Evolutionary conservation across 345 rosid genomes (phyloP).

Genomic region (Tarenaya hassleriana): DNA sequence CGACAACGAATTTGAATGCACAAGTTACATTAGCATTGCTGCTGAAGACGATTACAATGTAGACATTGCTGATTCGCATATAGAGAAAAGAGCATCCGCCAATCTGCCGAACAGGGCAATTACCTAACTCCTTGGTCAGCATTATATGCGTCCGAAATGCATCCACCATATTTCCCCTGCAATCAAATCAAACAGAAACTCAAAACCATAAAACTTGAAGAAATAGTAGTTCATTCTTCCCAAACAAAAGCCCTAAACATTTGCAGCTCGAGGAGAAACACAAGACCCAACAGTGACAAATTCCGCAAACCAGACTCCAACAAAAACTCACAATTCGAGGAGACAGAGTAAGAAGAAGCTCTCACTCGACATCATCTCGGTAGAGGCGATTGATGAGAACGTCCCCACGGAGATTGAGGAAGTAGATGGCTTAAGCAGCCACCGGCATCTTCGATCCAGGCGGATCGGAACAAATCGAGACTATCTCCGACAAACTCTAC

Average conservation of each 20-base stretch:
- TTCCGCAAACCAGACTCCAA: neutral
- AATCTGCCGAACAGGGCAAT: slow-evolving; percentile 95
- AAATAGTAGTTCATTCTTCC: neutral
- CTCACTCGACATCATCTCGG: slow-evolving; percentile 96
- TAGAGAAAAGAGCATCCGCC: slow-evolving; percentile 96
- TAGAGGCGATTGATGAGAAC: slow-evolving; percentile 97
- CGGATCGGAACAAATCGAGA: slow-evolving; percentile 15
- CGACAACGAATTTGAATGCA: slow-evolving; percentile 96
- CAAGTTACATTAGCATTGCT: slow-evolving; percentile 99
- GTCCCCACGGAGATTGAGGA: slow-evolving; percentile 96
- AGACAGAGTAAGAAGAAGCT: slow-evolving; percentile 1
- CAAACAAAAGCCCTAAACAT: slow-evolving; percentile 10
- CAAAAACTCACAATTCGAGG: neutral
- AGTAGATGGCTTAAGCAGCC: slow-evolving; percentile 98
- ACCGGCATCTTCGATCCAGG: slow-evolving; percentile 84
- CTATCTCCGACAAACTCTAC: neutral
- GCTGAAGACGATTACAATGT: slow-evolving; percentile 96
- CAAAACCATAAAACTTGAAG: slow-evolving; percentile 3
- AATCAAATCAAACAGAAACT: neutral
- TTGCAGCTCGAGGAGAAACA: neutral
- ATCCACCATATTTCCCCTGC: slow-evolving; percentile 98
- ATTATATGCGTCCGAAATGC: slow-evolving; percentile 97
- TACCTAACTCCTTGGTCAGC: slow-evolving; percentile 98
- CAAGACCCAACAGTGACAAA: slow-evolving; percentile 3
- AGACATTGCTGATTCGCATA: slow-evolving; percentile 97